phyloP scores from a whole-genome alignment of 805 yeast species.

The Myxozyma udenii region DNA sequence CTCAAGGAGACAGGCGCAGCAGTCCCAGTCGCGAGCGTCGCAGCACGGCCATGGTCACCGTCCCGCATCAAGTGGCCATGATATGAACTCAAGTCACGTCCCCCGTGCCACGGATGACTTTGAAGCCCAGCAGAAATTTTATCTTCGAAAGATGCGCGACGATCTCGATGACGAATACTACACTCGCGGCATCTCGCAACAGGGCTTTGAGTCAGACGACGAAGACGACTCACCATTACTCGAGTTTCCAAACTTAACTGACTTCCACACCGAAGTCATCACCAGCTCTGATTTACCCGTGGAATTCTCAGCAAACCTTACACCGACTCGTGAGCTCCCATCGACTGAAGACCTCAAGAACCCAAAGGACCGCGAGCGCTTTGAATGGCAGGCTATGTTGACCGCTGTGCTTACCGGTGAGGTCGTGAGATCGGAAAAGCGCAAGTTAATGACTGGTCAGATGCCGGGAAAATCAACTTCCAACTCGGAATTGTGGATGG shows the following conservation, averaged over 20 bases:
- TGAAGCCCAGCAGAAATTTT: constrained; percentile 61
- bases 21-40: constrained; percentile 2
- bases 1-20: constrained; percentile 14
- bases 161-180: constrained; percentile 67
- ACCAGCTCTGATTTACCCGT: constrained; percentile 5
- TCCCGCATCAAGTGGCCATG: no score
- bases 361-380: constrained; percentile 55
- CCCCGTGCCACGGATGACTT: constrained; percentile 22
- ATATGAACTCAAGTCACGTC: constrained; percentile 2
- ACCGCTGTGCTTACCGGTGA: constrained; percentile 90
- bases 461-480: constrained; percentile 46
- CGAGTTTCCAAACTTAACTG: constrained; percentile 18
- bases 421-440: constrained; percentile 83
- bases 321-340: constrained; percentile 23
- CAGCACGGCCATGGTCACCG: constrained; percentile 2
- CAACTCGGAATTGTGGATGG: constrained; percentile 77
- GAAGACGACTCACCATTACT: constrained; percentile 26
- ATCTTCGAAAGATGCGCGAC: constrained; percentile 59
- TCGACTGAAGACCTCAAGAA: constrained; percentile 33
- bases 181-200: constrained; percentile 49
- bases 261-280: constrained; percentile 17
- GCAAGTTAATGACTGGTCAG: constrained; percentile 51
- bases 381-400: constrained; percentile 96
- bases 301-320: neutral
- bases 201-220: constrained; percentile 14